Percentiles rank a stretch among this genome's conserved stretches.
phyloP scores from a whole-genome alignment of 2,329 filamentous ascomycete species.

The Pseudocercospora eumusae region DNA sequence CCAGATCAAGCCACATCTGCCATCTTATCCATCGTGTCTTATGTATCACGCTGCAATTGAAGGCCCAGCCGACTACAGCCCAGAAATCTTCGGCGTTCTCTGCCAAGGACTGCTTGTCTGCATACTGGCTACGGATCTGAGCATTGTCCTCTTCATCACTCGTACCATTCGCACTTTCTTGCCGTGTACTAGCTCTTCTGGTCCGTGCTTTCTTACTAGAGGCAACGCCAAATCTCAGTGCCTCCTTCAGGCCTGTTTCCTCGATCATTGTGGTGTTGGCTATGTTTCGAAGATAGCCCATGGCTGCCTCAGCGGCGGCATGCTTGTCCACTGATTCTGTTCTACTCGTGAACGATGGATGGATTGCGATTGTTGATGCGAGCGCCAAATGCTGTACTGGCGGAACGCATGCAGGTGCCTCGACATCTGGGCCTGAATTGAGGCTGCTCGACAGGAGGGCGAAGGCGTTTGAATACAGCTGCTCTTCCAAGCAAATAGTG shows the following conservation, averaged over 20 bases:
- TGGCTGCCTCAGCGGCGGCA: constrained; percentile 65
- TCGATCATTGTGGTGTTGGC: constrained; percentile 66
- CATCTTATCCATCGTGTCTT: constrained; percentile 78
- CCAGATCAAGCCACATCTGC: constrained; percentile 75
- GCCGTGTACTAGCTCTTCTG: constrained; percentile 25
- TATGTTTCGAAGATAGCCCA: constrained; percentile 70
- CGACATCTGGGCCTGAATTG: constrained; percentile 52
- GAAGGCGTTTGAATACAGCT: constrained; percentile 53
- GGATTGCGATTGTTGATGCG: constrained; percentile 76
- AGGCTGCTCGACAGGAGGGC: constrained; percentile 66
- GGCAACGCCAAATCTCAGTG: constrained; percentile 64
- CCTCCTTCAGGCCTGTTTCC: constrained; percentile 67
- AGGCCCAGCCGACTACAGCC: constrained; percentile 85
- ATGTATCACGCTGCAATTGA: constrained; percentile 79
- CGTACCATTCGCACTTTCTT: constrained; percentile 6
- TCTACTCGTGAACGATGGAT: constrained; percentile 76
- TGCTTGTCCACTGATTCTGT: constrained; percentile 62
- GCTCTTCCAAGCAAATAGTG: constrained; percentile 65
- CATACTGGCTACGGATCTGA: constrained; percentile 61
- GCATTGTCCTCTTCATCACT: constrained; percentile 47
- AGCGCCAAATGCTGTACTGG: constrained; percentile 73
- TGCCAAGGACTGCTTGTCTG: constrained; percentile 69
- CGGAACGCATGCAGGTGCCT: constrained; percentile 62
- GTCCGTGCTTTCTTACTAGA: constrained; percentile 16
- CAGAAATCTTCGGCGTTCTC: constrained; percentile 82